phyloP scores from a whole-genome alignment of 768 basidiomycete species.

The Pleurotus tuber-regium region DNA sequence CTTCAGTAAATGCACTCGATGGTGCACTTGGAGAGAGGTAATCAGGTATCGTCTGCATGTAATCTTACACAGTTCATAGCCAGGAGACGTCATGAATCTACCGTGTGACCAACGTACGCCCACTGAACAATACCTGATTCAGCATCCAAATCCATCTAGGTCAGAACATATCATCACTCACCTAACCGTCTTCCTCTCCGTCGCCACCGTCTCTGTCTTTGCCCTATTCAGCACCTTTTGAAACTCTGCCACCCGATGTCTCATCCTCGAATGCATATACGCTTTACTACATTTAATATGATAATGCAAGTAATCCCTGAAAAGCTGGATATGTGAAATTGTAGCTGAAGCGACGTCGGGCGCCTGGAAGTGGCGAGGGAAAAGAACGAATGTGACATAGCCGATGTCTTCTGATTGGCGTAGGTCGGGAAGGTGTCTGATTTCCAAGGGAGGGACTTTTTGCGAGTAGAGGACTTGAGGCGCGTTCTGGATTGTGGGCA shows the following conservation, averaged over 20 bases:
- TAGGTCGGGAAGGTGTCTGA: constrained; percentile 81
- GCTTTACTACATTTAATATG: constrained; percentile 99
- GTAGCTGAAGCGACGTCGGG: constrained; percentile 65
- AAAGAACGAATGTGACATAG: constrained; percentile 97
- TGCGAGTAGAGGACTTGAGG: constrained; percentile 96
- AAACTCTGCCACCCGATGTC: constrained; percentile 91
- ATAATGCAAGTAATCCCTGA: constrained; percentile 99
- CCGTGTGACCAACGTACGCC: constrained; percentile 55
- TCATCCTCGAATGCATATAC: constrained; percentile 98
- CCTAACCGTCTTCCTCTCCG: constrained; percentile 91
- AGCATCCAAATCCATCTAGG: constrained; percentile 7
- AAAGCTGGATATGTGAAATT: constrained; percentile 93
- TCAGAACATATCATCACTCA: constrained; percentile 33
- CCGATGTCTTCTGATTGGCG: constrained; percentile 85
- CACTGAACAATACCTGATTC: constrained; percentile 31
- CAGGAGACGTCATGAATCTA: too few relatives aligned
- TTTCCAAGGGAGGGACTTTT: constrained; percentile 95
- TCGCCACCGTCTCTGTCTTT: constrained; percentile 83
- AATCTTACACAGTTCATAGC: too few relatives aligned
- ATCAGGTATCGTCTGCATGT: too few relatives aligned
- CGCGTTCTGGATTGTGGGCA: constrained; percentile 91
- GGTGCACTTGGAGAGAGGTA: too few relatives aligned
- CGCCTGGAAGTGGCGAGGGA: constrained; percentile 91
- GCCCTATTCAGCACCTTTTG: constrained; percentile 94
- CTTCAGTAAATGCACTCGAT: too few relatives aligned